Evolutionary conservation across 177 flowering plant genomes (phyloP).

Genomic region (Vitis hybrid): DNA sequence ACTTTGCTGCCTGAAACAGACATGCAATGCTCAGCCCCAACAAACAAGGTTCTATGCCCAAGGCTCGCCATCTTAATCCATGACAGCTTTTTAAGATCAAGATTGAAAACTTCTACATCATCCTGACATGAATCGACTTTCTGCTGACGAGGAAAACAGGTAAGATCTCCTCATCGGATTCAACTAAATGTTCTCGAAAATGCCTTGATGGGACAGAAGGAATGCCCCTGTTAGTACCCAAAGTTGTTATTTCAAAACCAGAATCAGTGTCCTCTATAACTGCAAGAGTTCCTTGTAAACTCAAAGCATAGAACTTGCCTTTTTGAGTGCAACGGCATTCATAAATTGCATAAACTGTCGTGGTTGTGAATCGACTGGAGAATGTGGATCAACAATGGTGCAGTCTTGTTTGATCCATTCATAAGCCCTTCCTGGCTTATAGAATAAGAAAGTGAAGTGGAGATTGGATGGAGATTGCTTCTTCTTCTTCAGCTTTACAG

Average conservation of each 20-base stretch:
- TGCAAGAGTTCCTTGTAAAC: constrained; percentile 24
- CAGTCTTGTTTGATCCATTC: constrained; percentile 1
- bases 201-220: constrained; percentile 17
- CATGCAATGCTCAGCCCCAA: constrained; percentile 17
- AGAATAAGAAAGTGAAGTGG: constrained; percentile 6
- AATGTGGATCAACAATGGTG: constrained; percentile 2
- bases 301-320: constrained; percentile 30
- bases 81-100: constrained; percentile 9
- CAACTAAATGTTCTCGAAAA: constrained; percentile 23
- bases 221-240: constrained; percentile 14
- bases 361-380: not conserved
- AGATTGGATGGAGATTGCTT: no score
- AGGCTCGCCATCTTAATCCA: constrained; percentile 21
- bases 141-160: constrained; percentile 16
- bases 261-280: constrained; percentile 18
- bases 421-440: not conserved
- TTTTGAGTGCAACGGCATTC: constrained; percentile 10
- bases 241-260: not conserved
- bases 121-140: constrained; percentile 9
- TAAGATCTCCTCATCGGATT: constrained; percentile 20
- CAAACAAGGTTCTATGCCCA: constrained; percentile 16
- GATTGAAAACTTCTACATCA: constrained; percentile 20
- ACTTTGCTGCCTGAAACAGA: constrained; percentile 6
- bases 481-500: no score
- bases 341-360: constrained; percentile 11